Evolutionary conservation across 2,329 filamentous ascomycete genomes (phyloP).

Genomic region (Alternaria consortialis): DNA sequence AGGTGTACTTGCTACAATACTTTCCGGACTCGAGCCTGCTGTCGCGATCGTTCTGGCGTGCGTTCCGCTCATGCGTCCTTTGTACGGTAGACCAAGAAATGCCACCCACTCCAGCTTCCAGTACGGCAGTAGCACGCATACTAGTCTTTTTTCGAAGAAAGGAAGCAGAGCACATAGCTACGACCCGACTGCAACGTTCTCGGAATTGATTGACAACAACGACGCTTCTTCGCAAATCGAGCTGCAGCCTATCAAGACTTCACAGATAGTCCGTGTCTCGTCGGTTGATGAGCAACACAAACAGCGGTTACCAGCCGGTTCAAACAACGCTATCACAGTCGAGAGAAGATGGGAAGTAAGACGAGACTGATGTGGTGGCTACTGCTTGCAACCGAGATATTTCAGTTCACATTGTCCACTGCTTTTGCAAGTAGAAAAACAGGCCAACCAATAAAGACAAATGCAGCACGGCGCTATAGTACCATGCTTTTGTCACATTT

Average conservation of each 20-base stretch:
- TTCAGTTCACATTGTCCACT: background rate
- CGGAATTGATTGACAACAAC: slow-evolving; percentile 3
- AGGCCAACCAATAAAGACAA: too few species aligned
- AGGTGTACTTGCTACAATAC: slow-evolving; percentile 29
- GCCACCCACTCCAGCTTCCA: background rate
- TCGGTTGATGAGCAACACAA: background rate
- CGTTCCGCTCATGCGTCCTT: slow-evolving; percentile 29
- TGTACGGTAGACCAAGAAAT: slow-evolving; percentile 5
- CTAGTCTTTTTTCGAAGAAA: slow-evolving; percentile 13
- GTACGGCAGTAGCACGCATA: slow-evolving; percentile 2
- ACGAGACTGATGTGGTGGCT: background rate
- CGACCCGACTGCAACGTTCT: slow-evolving; percentile 4
- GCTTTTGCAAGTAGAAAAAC: too few species aligned
- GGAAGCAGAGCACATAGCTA: background rate
- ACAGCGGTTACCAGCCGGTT: background rate
- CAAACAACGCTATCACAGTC: background rate
- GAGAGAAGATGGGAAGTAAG: background rate
- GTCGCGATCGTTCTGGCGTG: slow-evolving; percentile 34
- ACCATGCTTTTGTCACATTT: too few species aligned
- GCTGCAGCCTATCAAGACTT: background rate
- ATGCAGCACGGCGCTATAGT: too few species aligned
- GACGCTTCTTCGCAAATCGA: slow-evolving; percentile 12
- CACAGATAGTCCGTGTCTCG: background rate
- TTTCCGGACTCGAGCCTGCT: slow-evolving; percentile 33
- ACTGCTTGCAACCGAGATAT: too few species aligned